Conservation (phyloP, 2,329 filamentous ascomycete genomes). For the Monosporascus ibericus region DNA sequence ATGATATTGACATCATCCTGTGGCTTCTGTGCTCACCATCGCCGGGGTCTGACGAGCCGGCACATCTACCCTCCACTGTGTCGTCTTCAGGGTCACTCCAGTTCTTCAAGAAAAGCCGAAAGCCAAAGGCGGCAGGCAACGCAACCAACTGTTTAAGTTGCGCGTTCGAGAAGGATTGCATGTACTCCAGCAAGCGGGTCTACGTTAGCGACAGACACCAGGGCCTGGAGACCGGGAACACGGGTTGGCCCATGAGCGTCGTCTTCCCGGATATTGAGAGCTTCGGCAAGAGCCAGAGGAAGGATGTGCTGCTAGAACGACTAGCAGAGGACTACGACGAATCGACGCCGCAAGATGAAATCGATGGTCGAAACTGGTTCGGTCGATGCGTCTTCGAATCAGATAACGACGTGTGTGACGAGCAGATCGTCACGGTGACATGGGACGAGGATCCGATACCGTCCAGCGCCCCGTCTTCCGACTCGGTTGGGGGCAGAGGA, state of each 20-base stretch:
- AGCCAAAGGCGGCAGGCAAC: slow-evolving; percentile 65
- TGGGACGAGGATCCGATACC: slow-evolving; percentile 68
- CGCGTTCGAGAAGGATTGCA: slow-evolving; percentile 66
- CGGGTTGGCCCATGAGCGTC: slow-evolving; percentile 77
- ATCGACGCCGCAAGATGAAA: slow-evolving; percentile 38
- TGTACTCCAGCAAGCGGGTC: slow-evolving; percentile 79
- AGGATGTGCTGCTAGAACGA: slow-evolving; percentile 29
- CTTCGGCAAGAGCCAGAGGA: slow-evolving; percentile 40
- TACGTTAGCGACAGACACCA: slow-evolving; percentile 62
- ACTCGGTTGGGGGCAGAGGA: slow-evolving; percentile 38
- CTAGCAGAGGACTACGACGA: slow-evolving; percentile 47
- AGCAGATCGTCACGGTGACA: slow-evolving; percentile 80
- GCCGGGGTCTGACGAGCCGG: slow-evolving; percentile 35
- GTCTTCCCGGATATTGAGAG: slow-evolving; percentile 92
- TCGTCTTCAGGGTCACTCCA: slow-evolving; percentile 70
- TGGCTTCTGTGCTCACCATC: slow-evolving; percentile 81
- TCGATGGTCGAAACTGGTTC: slow-evolving; percentile 64
- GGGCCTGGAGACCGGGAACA: slow-evolving; percentile 59
- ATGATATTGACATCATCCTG: slow-evolving; percentile 88
- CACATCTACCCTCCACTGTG: slow-evolving; percentile 72
- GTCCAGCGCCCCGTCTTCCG: background rate
- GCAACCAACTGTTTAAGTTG: slow-evolving; percentile 88
- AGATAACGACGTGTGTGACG: slow-evolving; percentile 90
- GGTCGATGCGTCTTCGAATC: slow-evolving; percentile 92
- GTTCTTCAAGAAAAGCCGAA: slow-evolving; percentile 69